Evolutionary conservation across 1,284 basidiomycete species (phyloP), one percentile per base, ranked within the genome.

Genomic region (Ceratobasidium sp.): DNA sequence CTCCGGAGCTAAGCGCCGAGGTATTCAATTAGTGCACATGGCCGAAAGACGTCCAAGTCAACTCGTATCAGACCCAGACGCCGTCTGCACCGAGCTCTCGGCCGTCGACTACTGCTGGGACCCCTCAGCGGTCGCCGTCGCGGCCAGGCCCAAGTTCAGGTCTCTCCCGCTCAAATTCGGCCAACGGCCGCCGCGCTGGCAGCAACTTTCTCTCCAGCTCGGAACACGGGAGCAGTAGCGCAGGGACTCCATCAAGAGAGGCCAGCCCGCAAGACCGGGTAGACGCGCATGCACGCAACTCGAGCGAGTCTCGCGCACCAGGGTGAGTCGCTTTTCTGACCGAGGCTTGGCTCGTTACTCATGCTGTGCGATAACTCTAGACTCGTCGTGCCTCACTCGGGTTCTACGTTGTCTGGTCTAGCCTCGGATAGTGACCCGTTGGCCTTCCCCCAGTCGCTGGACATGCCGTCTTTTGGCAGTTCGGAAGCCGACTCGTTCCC

Each of bases 1-100:
- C 23, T 39, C 67, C 67, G 55, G 2, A 34, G 12, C 67, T 59
- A 59, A 70, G 55, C 53, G 67, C 67, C 18, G 6, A 34, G 59
- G 73, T 39, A 39, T 72, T 53, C 26, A 58, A n/a, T n/a, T 75
- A 93, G 91, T 93, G 92, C 79, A 91, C 88, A 57, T 93, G 92
- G 92, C 92, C 92, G 2, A 89, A 92, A 77, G 88, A 88, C 10
- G 85, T 76, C 16, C 77, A 76, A 75, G 74, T 34, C 60, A 61
- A 43, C 62, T 69, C 71, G 46, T 41, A 74, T 58, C 74, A 73
- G 26, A 62, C 73, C 55, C 58, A 71, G 36, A 62, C 76, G 18
- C 73, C 75, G 14, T 76, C 76, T n/a, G 69, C 62, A 23, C 70
- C 76, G 32, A 64, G 50, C 28, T 73, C 73, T 10, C 71, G 64